Evolutionary conservation across 169 alveolate genomes (phyloP).

Genomic region (Cryptosporidium ryanae): DNA sequence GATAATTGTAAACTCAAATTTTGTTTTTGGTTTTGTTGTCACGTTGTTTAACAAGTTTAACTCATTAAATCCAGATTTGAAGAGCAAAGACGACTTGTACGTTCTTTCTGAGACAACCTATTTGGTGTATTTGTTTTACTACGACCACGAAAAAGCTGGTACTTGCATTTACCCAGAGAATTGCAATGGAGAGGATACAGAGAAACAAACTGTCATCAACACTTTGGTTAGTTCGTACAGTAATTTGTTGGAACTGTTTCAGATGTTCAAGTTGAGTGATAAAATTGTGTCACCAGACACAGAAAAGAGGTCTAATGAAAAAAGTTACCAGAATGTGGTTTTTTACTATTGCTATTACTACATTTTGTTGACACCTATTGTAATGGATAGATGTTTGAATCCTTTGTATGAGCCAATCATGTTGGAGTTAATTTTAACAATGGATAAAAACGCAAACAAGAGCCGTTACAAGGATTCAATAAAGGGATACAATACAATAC

Average conservation of each 20-base stretch:
- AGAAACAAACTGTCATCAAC: neutral
- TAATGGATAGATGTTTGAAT: slow-evolving; percentile 34
- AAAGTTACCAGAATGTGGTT: neutral
- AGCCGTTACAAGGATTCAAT: neutral
- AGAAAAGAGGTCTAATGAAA: neutral
- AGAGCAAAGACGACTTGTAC: neutral
- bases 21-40: slow-evolving; percentile 1
- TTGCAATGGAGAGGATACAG: neutral
- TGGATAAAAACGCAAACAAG: neutral
- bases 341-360: slow-evolving; percentile 1
- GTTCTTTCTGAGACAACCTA: neutral
- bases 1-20: slow-evolving; percentile 22
- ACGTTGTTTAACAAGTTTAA: slow-evolving; percentile 1
- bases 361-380: slow-evolving; percentile 19
- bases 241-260: slow-evolving; percentile 12
- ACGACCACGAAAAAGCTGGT: neutral
- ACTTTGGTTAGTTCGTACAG: slow-evolving; percentile 4
- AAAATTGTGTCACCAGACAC: too few species aligned
- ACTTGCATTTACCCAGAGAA: neutral
- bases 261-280: neutral
- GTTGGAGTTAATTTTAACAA: neutral
- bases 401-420: slow-evolving; percentile 14
- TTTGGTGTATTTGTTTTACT: slow-evolving; percentile 15
- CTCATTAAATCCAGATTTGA: too few species aligned
- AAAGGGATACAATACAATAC: neutral